phyloP scores from a whole-genome alignment of 192 early-diverging fungal genomes.

The Chytriomyces sp. region DNA sequence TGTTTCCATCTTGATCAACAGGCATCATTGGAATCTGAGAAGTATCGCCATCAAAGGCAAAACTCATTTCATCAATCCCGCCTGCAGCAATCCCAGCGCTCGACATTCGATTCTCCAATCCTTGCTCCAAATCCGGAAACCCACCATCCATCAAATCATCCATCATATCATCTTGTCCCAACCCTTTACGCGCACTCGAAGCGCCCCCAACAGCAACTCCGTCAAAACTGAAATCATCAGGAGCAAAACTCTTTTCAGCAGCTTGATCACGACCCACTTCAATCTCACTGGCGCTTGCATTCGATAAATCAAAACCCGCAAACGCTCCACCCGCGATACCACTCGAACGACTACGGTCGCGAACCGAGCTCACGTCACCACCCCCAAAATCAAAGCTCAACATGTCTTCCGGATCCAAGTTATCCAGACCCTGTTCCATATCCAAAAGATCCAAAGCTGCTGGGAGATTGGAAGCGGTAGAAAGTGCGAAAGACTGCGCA shows the following conservation, averaged over 20 bases:
- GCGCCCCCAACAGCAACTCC: background rate
- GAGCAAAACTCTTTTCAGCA: background rate
- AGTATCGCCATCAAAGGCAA: background rate
- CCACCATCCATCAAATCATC: constrained; percentile 2
- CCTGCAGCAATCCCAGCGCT: constrained; percentile 5
- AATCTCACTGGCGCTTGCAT: constrained; percentile 49
- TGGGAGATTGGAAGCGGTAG: background rate
- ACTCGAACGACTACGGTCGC: no score
- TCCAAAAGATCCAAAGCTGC: background rate
- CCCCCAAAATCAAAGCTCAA: constrained; percentile 43
- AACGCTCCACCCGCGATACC: background rate
- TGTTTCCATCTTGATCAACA: background rate
- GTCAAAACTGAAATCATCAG: background rate
- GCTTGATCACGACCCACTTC: constrained; percentile 55
- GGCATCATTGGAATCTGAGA: background rate
- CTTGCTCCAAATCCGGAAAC: background rate
- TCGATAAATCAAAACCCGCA: background rate
- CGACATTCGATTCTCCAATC: constrained; percentile 19
- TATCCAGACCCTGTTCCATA: constrained; percentile 24
- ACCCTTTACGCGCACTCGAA: background rate
- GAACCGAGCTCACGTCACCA: background rate
- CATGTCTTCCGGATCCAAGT: constrained; percentile 43
- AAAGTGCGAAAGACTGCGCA: background rate
- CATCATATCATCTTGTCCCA: background rate
- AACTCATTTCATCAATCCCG: constrained; percentile 34